Evolutionary conservation across 2,329 filamentous ascomycete genomes (phyloP).

Genomic region (Cercospora zeae-maydis): DNA sequence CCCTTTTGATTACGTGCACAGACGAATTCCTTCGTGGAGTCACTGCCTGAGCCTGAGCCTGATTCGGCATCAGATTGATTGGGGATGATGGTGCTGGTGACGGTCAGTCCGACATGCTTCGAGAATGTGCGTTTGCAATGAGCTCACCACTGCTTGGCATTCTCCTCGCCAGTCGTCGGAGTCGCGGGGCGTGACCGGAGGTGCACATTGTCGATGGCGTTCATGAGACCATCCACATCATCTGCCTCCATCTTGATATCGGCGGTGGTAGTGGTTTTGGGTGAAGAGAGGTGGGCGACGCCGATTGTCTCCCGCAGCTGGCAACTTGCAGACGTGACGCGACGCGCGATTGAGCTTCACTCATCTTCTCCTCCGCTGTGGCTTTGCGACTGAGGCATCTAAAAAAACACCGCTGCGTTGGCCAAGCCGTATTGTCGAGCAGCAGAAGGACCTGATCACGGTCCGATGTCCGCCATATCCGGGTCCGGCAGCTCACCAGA

Average conservation of each 20-base stretch:
- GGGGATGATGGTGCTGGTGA: background rate
- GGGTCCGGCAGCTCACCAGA: constrained; percentile 23
- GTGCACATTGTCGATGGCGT: background rate
- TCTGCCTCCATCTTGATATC: background rate
- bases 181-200: background rate
- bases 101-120: background rate
- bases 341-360: too few species aligned
- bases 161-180: background rate
- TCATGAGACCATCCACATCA: background rate
- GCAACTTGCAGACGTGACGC: background rate
- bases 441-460: constrained; percentile 1
- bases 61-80: background rate
- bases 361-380: too few species aligned
- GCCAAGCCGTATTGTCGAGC: background rate
- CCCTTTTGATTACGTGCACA: too few species aligned
- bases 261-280: background rate
- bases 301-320: background rate
- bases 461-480: constrained; percentile 23
- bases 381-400: background rate
- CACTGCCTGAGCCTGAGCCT: background rate
- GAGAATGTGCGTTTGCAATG: background rate
- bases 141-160: background rate
- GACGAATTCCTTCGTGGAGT: background rate
- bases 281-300: background rate
- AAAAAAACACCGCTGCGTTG: background rate